Evolutionary conservation across 768 basidiomycete species (phyloP).

Genomic region (Suillus americanus): DNA sequence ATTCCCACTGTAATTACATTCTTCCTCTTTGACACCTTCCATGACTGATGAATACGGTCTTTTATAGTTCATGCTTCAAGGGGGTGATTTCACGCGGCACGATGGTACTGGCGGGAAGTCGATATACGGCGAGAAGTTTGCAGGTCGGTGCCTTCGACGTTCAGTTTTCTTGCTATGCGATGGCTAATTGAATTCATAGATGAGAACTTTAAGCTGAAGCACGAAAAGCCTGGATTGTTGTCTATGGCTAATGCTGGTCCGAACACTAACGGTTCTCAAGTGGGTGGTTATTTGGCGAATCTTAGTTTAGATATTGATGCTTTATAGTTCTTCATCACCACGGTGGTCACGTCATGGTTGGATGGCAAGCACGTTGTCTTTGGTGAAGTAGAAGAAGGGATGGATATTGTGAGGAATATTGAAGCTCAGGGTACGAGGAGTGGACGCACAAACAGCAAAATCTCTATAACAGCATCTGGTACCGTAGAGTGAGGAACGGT

Average conservation of each 20-base stretch:
- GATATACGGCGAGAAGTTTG: constrained; percentile 59
- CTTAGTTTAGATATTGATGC: not conserved
- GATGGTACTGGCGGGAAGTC: constrained; percentile 84
- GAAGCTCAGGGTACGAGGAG: constrained; percentile 32
- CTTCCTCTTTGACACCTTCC: not conserved
- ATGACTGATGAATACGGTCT: not conserved
- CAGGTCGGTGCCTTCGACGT: not conserved
- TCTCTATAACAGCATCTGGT: constrained; percentile 61
- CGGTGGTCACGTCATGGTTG: constrained; percentile 64
- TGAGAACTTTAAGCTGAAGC: constrained; percentile 69
- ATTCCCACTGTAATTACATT: constrained; percentile 51
- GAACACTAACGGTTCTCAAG: constrained; percentile 81
- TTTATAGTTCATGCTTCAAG: constrained; percentile 77
- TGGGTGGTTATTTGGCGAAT: constrained; percentile 22
- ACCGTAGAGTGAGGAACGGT: constrained; percentile 31
- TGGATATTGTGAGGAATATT: constrained; percentile 41
- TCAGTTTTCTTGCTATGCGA: not conserved
- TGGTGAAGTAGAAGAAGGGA: constrained; percentile 46
- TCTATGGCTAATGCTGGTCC: constrained; percentile 89
- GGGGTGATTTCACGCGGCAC: constrained; percentile 78
- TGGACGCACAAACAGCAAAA: constrained; percentile 31
- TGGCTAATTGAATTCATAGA: constrained; percentile 34
- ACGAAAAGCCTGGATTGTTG: constrained; percentile 63
- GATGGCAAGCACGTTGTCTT: constrained; percentile 47
- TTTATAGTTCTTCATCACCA: constrained; percentile 74